Percentiles rank a stretch among this genome's conserved stretches.
Conservation (phyloP, 2,329 filamentous ascomycete genomes). For the Phialophora expanda region DNA sequence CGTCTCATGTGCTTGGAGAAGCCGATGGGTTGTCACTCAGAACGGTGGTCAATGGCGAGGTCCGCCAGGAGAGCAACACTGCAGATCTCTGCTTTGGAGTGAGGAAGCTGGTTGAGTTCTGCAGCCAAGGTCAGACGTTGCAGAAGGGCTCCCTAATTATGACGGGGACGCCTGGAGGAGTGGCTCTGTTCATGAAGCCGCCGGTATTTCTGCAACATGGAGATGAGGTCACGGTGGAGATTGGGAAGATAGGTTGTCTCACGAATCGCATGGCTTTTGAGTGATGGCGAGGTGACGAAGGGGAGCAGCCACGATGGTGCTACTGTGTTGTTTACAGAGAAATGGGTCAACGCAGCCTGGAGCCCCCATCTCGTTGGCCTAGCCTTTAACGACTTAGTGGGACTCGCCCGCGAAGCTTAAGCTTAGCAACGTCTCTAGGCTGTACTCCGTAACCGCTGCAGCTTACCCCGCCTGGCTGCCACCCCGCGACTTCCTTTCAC, state of each 20-base stretch:
- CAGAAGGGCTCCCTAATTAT: slow-evolving; percentile 47
- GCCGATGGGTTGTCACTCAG: slow-evolving; percentile 41
- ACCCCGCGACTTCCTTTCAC: too few relatives aligned
- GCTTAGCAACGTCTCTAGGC: too few relatives aligned
- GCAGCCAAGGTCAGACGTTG: slow-evolving; percentile 47
- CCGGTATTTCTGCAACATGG: slow-evolving; percentile 46
- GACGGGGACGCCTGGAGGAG: slow-evolving; percentile 51
- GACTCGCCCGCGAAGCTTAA: too few relatives aligned
- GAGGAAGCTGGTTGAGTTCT: slow-evolving; percentile 43
- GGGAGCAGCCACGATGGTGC: too few relatives aligned
- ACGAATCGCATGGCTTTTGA: slow-evolving; percentile 6
- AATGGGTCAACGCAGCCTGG: too few relatives aligned
- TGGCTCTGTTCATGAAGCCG: slow-evolving; percentile 49
- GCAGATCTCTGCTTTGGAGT: slow-evolving; percentile 48
- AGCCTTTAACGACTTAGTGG: too few relatives aligned
- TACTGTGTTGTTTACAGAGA: too few relatives aligned
- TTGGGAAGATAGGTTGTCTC: neutral
- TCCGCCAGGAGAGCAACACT: slow-evolving; percentile 46
- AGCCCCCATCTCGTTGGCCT: too few relatives aligned
- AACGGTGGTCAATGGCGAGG: slow-evolving; percentile 36
- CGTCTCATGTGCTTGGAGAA: slow-evolving; percentile 43
- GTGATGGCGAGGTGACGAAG: too few relatives aligned
- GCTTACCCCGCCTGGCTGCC: too few relatives aligned
- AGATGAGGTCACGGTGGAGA: slow-evolving; percentile 35
- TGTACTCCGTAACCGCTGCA: too few relatives aligned